Evolutionary conservation across 2,329 filamentous ascomycete species (phyloP).

Genomic region (Alternaria incomplexa): DNA sequence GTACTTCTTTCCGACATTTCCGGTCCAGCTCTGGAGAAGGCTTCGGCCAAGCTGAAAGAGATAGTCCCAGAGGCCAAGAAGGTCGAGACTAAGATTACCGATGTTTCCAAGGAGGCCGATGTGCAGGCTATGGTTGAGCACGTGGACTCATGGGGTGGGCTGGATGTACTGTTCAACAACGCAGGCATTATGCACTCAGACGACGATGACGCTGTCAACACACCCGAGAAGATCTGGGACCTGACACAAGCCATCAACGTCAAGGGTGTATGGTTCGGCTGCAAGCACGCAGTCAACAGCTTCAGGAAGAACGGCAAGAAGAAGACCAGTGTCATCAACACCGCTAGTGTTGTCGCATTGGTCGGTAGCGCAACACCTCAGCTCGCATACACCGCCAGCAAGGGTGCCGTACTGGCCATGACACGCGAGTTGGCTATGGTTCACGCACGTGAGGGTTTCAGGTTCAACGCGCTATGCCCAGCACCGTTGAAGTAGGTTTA

Average conservation of each 20-base stretch:
- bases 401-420: slow-evolving; percentile 88
- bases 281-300: slow-evolving; percentile 86
- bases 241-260: slow-evolving; percentile 93
- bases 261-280: slow-evolving; percentile 97
- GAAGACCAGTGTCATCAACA: slow-evolving; percentile 86
- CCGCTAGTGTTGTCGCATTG: slow-evolving; percentile 84
- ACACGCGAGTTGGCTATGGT: slow-evolving; percentile 91
- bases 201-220: slow-evolving; percentile 71
- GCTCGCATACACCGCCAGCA: slow-evolving; percentile 90
- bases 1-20: slow-evolving; percentile 89
- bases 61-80: slow-evolving; percentile 66
- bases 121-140: slow-evolving; percentile 76
- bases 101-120: slow-evolving; percentile 85
- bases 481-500: slow-evolving; percentile 76
- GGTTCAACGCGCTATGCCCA: slow-evolving; percentile 90
- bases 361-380: slow-evolving; percentile 88
- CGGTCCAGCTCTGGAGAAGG: slow-evolving; percentile 75
- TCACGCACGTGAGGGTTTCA: slow-evolving; percentile 85
- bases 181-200: slow-evolving; percentile 94
- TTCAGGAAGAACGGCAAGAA: slow-evolving; percentile 81
- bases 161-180: slow-evolving; percentile 97
- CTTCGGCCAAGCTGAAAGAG: slow-evolving; percentile 74
- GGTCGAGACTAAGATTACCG: slow-evolving; percentile 70
- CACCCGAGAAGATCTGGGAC: slow-evolving; percentile 91
- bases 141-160: slow-evolving; percentile 82